Conservation (phyloP, 257 asterid species). For the Solanum medicagineum region DNA sequence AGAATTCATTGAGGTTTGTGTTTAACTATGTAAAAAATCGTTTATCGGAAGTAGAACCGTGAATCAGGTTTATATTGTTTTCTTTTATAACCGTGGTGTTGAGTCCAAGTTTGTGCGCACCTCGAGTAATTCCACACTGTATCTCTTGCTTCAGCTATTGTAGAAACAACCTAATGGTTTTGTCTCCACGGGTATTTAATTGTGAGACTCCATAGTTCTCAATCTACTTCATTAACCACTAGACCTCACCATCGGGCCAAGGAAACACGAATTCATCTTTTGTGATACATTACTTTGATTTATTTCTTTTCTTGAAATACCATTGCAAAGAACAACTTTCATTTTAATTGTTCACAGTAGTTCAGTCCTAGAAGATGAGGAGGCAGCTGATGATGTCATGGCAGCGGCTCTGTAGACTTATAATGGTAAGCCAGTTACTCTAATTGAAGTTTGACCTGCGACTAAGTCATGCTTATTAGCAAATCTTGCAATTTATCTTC, state of each 20-base stretch:
- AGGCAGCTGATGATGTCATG: conserved; percentile 28
- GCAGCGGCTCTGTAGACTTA: conserved; percentile 36
- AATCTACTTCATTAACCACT: neutral
- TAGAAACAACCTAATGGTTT: neutral
- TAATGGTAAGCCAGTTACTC: conserved; percentile 20
- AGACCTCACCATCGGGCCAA: neutral
- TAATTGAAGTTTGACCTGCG: neutral
- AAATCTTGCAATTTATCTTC: neutral
- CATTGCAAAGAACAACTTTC: neutral
- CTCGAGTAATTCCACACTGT: neutral
- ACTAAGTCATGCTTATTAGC: neutral
- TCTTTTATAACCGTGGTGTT: too few relatives aligned
- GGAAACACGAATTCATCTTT: neutral
- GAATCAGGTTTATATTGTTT: too few relatives aligned
- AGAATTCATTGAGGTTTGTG: too few relatives aligned
- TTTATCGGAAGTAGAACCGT: too few relatives aligned
- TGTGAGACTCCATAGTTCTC: too few relatives aligned
- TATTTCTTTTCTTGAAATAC: neutral
- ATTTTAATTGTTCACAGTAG: neutral
- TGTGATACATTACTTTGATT: neutral
- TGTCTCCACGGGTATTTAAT: too few relatives aligned
- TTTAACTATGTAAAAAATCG: too few relatives aligned
- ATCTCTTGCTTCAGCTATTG: neutral
- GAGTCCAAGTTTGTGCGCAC: too few relatives aligned
- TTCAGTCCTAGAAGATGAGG: conserved; percentile 18